A percentile compares a stretch with the other conserved stretches of the same genome.
Evolutionary conservation across 2,329 filamentous ascomycete genomes (phyloP).

Genomic region (Aspergillus sp.): DNA sequence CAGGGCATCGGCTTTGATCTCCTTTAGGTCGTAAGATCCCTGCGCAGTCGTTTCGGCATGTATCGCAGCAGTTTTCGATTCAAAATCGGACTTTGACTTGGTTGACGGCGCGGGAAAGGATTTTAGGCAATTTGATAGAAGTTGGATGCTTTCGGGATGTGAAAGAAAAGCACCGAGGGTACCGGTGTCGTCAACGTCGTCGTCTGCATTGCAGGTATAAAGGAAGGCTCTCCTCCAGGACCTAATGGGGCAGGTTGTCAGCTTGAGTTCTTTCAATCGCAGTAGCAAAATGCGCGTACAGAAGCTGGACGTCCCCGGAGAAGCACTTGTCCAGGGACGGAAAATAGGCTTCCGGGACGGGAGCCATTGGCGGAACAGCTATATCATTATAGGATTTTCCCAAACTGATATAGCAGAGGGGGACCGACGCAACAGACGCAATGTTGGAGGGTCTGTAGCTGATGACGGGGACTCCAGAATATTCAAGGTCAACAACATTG

Average conservation of each 20-base stretch:
- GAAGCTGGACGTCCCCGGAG: conserved; percentile 72
- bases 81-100: conserved; percentile 69
- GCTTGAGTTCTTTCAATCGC: conserved; percentile 7
- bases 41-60: conserved; percentile 70
- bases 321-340: conserved; percentile 84
- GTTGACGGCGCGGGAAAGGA: conserved; percentile 65
- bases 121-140: conserved; percentile 67
- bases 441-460: conserved; percentile 19
- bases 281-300: conserved; percentile 53
- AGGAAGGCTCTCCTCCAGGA: conserved; percentile 59
- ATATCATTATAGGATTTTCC: conserved; percentile 40
- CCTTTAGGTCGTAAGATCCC: conserved; percentile 68
- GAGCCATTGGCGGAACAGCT: conserved; percentile 59
- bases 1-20: conserved; percentile 78
- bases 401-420: conserved; percentile 12
- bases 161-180: conserved; percentile 68
- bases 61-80: conserved; percentile 83
- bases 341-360: conserved; percentile 72
- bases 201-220: conserved; percentile 45
- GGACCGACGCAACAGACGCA: conserved; percentile 8
- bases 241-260: conserved; percentile 44
- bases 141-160: conserved; percentile 64
- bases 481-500: conserved; percentile 26
- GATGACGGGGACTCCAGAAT: conserved; percentile 27
- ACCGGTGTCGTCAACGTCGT: conserved; percentile 52